Evolutionary conservation across 2,329 filamentous ascomycete species (phyloP), one percentile per base, ranked within the genome.

Genomic region (Fusarium brachygibbosum): DNA sequence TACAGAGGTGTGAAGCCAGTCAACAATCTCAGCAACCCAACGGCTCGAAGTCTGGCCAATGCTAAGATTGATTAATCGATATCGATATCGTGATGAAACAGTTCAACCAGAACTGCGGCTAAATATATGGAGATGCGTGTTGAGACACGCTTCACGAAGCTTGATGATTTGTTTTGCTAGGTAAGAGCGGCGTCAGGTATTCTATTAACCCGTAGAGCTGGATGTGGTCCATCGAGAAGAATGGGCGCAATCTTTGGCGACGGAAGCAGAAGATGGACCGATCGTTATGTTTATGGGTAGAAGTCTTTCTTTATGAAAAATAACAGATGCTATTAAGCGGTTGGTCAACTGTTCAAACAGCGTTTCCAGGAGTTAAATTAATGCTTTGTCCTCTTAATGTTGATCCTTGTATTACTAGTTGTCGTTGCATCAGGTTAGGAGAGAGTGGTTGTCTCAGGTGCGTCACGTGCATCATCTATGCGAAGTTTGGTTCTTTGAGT

Each of bases 1-100:
- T 92, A 91, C 78, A 92, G 91, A 79, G 88, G 89, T 42, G 82
- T 93, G 63, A 89, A 89, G 62, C 88, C 96, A 69, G 90, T 93
- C 67, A 97, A 97, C 79, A 95, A 97, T 72, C 85, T 97, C 57
- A 88, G 86, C 69, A 91, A 90, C 63, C 91, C 92, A 13, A 86
- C 85, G 53, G 87, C 89, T 51, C 86, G 86, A 66, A 88, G 86
- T 74, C 83, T 95, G 42, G 89, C 90, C 62, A 89, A 86, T 74
- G 92, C 92, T 21, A 93, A 93, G 81, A 88, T 94, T 74, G 92
- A 95, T 79, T 94, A 70, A 59, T 35, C 8, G n/a, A 23, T 23
- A 25, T 25, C 23, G 23, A 25, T 6, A n/a, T 40, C 11, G n/a
- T 40, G 13, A n/a, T 40, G 58, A n/a, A 29, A 14, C 16, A n/a